Evolutionary conservation across 495 filamentous ascomycete species (phyloP), one percentile per base, ranked within the genome.

Genomic region (Annulohypoxylon maeteangense): DNA sequence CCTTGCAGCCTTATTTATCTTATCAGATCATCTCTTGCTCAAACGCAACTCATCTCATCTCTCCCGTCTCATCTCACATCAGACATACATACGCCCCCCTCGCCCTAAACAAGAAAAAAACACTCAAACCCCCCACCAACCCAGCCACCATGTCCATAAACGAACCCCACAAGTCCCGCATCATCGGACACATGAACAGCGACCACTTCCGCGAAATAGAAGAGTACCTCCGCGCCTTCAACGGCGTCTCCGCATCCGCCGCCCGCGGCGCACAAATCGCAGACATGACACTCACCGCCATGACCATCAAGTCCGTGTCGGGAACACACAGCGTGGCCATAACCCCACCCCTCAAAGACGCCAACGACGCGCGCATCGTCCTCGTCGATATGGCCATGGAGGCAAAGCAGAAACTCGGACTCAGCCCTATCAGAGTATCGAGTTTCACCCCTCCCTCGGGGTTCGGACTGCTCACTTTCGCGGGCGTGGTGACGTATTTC

Each of bases 121-220:
- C n/a, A n/a, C n/a, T n/a, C n/a, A n/a, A 14, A 40, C 4, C 11
- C 6, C 11, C 27, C 50, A 53, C n/a, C 25, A 47, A 7, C 12
- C 4, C 11, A 11, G 16, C 12, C 20, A 66, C 23, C 22, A 76
- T 76, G 71, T 42, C 75, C 56, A 25, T 71, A 16, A 50, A 57
- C 63, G 63, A 75, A 53, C 81, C 85, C 20, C 78, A 80, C 66
- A 91, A 89, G 65, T 63, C 83, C 40, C 89, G 90, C 76, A 90
- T 93, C 74, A 86, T 91, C 75, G 82, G 84, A 29, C 92, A 95
- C 83, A 93, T 95, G 91, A 94, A 94, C 82, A 82, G 81, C 40
- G 90, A 93, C 82, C 92, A 94, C 80, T 77, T 79, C 69, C 82
- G 84, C 68, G 90, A 91, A 29, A 83, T 95, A 14, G 74, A 80